Evolutionary conservation across 2,329 filamentous ascomycete species (phyloP).

Genomic region (Pseudovirgaria hyperparasitica): DNA sequence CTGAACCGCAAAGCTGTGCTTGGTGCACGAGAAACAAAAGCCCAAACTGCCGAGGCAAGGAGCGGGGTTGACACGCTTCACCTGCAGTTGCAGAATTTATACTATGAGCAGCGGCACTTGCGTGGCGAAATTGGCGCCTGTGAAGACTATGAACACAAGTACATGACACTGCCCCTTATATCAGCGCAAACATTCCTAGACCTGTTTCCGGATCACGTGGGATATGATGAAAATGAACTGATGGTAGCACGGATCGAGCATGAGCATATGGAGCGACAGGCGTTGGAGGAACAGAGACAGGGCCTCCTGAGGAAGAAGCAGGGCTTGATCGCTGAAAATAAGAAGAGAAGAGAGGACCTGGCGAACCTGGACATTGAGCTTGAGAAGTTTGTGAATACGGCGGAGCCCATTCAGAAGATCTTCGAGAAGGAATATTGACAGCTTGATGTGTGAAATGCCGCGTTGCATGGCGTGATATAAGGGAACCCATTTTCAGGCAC

Average conservation of each 20-base stretch:
- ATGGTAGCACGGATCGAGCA: conserved; percentile 88
- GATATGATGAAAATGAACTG: conserved; percentile 62
- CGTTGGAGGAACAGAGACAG: conserved; percentile 72
- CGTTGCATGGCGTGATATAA: too few relatives aligned
- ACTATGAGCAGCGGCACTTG: conserved; percentile 88
- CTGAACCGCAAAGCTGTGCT: conserved; percentile 74
- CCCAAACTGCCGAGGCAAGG: conserved; percentile 70
- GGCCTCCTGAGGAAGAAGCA: conserved; percentile 50
- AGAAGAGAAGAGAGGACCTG: conserved; percentile 84
- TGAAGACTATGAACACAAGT: conserved; percentile 89
- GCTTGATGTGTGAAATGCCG: too few relatives aligned
- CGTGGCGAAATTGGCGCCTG: conserved; percentile 83
- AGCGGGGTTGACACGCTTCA: conserved; percentile 88
- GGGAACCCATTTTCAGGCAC: too few relatives aligned
- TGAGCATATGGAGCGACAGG: conserved; percentile 72
- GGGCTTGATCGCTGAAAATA: conserved; percentile 62
- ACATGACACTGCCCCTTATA: conserved; percentile 75
- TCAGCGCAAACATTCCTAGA: conserved; percentile 68
- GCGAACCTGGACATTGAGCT: conserved; percentile 83
- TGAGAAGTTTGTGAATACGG: conserved; percentile 86
- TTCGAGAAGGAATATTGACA: conserved; percentile 57
- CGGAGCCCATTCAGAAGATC: conserved; percentile 75
- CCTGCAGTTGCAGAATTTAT: conserved; percentile 85
- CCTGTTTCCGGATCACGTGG: conserved; percentile 60
- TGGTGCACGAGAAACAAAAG: conserved; percentile 72